Evolutionary conservation across 1,284 basidiomycete species (phyloP), one percentile per base, ranked within the genome.

Genomic region (Heimioporus retisporus): DNA sequence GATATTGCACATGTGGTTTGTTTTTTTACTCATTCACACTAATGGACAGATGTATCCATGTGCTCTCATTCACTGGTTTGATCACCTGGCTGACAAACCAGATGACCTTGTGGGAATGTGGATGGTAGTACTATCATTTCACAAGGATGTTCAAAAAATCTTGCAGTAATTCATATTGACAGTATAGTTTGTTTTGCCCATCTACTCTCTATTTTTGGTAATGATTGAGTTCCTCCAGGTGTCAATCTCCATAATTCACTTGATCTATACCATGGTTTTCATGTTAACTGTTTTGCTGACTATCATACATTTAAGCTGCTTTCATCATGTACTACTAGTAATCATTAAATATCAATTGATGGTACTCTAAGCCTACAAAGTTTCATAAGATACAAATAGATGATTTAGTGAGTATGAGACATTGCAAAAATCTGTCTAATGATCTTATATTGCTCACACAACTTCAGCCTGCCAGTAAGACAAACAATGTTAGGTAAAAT

Each of bases 11-110:
- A 11, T 0, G 23, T 53, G 13, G 23, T 23, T 6, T 28, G 28
- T 23, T 65, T 60, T 28, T 65, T 64, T 16, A 46, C 28, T 54
- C 16, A 51, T 51, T 46, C 44, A 46, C 21, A 55, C 54, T 21
- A 46, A 59, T 51, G 11, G 7, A 28, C 23, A 69, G 23, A 59
- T 18, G 3, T 63, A 42, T 11, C 15, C 55, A 6, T 69, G 61
- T 50, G 51, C 48, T 14, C 28, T 69, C 0, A n/a, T 69, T 10
- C 61, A 56, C 4, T 69, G 67, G 67, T 69, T 65, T 43, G 58
- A 69, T 28, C 23, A 5, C 0, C 6, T 69, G 18, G 23, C 15
- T 1, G 63, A 69, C 15, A 40, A 50, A 21, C 55, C 60, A 3
- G 60, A 68, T 7, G 35, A 57, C 1, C 14, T 68, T n/a, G 65